Conservation (phyloP, 2,329 filamentous ascomycete species). For the Penicillium sp. region DNA sequence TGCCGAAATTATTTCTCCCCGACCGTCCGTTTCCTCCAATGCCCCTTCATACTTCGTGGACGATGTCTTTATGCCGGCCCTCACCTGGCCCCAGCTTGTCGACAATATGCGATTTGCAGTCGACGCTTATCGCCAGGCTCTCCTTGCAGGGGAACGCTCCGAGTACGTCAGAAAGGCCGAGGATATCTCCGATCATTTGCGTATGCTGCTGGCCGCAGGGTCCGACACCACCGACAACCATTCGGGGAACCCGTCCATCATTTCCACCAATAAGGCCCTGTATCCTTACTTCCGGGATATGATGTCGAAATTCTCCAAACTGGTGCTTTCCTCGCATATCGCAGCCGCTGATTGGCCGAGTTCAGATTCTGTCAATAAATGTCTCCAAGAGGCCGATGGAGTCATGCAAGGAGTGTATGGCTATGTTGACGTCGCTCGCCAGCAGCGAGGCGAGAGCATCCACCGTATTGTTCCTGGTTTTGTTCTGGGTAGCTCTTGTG, state of each 20-base stretch:
- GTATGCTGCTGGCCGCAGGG: constrained; percentile 86
- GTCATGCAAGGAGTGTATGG: constrained; percentile 90
- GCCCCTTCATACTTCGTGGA: constrained; percentile 85
- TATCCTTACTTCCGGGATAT: constrained; percentile 98
- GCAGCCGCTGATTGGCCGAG: constrained; percentile 94
- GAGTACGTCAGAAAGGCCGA: constrained; percentile 94
- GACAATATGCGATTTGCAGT: constrained; percentile 90
- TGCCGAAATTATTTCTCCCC: constrained; percentile 44
- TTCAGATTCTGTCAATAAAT: constrained; percentile 89
- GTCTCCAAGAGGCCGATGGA: constrained; percentile 93
- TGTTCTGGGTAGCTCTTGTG: constrained; percentile 73
- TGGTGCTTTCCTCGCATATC: constrained; percentile 96
- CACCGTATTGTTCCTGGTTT: constrained; percentile 91
- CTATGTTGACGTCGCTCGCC: constrained; percentile 90
- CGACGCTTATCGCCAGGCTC: constrained; percentile 83
- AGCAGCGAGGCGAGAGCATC: constrained; percentile 89
- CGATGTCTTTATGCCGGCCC: constrained; percentile 69
- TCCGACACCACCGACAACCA: constrained; percentile 98
- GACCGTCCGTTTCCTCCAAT: constrained; percentile 42
- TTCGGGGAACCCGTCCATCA: constrained; percentile 97
- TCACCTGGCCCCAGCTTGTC: constrained; percentile 86
- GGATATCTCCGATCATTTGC: constrained; percentile 94
- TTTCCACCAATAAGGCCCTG: constrained; percentile 92
- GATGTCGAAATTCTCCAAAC: constrained; percentile 99
- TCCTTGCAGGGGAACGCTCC: constrained; percentile 73